Evolutionary conservation across 2,329 filamentous ascomycete genomes (phyloP).

Genomic region (Aspergillus sp.): DNA sequence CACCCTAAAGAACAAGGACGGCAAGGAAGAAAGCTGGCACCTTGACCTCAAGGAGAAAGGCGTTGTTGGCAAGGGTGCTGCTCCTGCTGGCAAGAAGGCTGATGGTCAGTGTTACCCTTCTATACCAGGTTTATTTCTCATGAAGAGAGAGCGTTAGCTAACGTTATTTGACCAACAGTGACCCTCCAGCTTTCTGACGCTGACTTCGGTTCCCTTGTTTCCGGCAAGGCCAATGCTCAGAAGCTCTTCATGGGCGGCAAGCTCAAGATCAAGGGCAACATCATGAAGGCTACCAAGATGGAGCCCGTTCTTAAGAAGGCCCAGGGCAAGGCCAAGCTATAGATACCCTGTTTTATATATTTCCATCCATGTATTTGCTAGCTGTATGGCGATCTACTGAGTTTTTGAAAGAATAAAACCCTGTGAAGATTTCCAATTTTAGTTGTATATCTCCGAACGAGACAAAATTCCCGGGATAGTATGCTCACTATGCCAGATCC

Average conservation of each 20-base stretch:
- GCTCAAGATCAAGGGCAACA: slow-evolving; percentile 95
- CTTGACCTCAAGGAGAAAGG: slow-evolving; percentile 93
- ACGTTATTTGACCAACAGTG: slow-evolving; percentile 53
- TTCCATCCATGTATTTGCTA: slow-evolving; percentile 11
- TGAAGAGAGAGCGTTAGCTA: background rate
- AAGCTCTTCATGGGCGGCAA: slow-evolving; percentile 97
- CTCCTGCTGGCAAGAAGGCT: slow-evolving; percentile 71
- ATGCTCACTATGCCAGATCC: background rate
- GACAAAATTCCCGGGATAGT: background rate
- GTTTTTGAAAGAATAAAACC: background rate
- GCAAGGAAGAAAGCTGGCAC: slow-evolving; percentile 83
- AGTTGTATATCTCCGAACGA: background rate
- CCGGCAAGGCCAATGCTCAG: slow-evolving; percentile 91
- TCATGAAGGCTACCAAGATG: slow-evolving; percentile 97
- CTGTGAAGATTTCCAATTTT: background rate
- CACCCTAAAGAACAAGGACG: slow-evolving; percentile 81
- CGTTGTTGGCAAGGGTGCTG: slow-evolving; percentile 72
- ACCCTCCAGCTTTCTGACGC: slow-evolving; percentile 81
- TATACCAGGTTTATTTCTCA: background rate
- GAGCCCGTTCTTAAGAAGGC: slow-evolving; percentile 90
- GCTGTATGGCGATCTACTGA: slow-evolving; percentile 8
- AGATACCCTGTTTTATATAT: slow-evolving; percentile 39
- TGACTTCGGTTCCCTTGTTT: slow-evolving; percentile 80
- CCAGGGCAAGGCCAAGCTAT: slow-evolving; percentile 80
- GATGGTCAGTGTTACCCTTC: slow-evolving; percentile 60